Base-by-base conservation (phyloP, 2,329 filamentous ascomycete species). In the Phialophora verrucosa region DNA sequence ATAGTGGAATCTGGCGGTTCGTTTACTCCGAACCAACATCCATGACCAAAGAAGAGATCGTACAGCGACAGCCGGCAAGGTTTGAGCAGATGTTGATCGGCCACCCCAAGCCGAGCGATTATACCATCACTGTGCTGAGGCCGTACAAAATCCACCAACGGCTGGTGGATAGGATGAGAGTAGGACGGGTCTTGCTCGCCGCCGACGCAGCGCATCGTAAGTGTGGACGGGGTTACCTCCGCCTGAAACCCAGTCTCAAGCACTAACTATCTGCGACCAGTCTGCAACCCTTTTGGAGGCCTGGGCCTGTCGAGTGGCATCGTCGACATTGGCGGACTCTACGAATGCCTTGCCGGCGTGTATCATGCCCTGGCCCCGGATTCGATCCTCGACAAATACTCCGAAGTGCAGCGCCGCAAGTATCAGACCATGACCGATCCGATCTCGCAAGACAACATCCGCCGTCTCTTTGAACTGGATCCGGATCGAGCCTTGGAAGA, bases 271-370 rank as follows among this genome's bases (percentile, higher is more conserved):
- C n/a, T n/a, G n/a, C n/a, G n/a, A n/a, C n/a, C 27, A 67, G 67
- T 69, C 54, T 67, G 64, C 44, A 66, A 64, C 29, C 58, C 82
- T 0, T 83, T 83, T 76, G 87, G 87, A 53, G 87, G 87, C 0
- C 78, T 89, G 14, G 87, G 87, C 1, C 83, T 89, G 59, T 88
- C 86, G 0, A 86, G 87, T 5, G 87, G 87, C 0, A 85, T 90
- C 62, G 85, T 86, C n/a, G 87, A 89, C 69, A 82, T 87, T 2
- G 87, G 85, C 12, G 85, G 85, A 0, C 79, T 90, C 4, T 86
- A 82, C 65, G 86, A 90, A 69, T 88, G 86, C 71, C 79, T 89
- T 8, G 73, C 75, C 11, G 80, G 80, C 1, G 80, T 82, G n/a
- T 75, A 81, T 64, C 73, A 76, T 4, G 77, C 75, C 2, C 63